phyloP scores from a whole-genome alignment of 768 basidiomycete genomes.

The Hericium alpestre region DNA sequence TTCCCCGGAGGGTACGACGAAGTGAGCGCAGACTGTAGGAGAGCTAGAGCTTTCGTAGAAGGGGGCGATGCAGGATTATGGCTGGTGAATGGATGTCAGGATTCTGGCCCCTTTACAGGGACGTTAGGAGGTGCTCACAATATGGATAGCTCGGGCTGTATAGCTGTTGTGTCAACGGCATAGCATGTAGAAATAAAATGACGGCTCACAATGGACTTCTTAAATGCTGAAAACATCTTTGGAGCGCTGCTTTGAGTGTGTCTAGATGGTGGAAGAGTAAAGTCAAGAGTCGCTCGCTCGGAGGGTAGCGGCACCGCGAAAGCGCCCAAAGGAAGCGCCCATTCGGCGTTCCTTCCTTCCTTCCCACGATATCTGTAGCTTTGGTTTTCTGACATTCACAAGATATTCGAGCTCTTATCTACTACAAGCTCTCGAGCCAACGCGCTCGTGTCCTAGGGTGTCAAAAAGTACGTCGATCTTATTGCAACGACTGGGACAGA shows the following conservation, averaged over 20 bases:
- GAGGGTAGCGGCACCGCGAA: too few relatives aligned
- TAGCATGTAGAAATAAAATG: not conserved
- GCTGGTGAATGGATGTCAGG: conserved; percentile 24
- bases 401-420: too few relatives aligned
- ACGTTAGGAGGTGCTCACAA: conserved; percentile 3
- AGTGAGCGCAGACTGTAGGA: conserved; percentile 50
- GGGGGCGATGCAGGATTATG: conserved; percentile 58
- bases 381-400: too few relatives aligned
- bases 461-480: too few relatives aligned
- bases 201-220: conserved; percentile 1
- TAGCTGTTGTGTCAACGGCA: too few relatives aligned
- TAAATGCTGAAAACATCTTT: conserved; percentile 12
- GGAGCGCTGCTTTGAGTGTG: not conserved
- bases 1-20: conserved; percentile 49
- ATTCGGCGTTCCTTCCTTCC: too few relatives aligned
- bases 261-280: not conserved
- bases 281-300: too few relatives aligned
- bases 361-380: too few relatives aligned
- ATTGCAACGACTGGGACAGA: too few relatives aligned
- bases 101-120: not conserved
- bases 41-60: conserved; percentile 47
- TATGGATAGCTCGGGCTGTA: conserved; percentile 12
- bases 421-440: too few relatives aligned
- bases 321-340: too few relatives aligned
- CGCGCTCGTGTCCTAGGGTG: too few relatives aligned